A percentile compares a stretch with the other conserved stretches of the same genome.
phyloP scores from a whole-genome alignment of 495 filamentous ascomycete species.

The Beverwykella pulmonaria region DNA sequence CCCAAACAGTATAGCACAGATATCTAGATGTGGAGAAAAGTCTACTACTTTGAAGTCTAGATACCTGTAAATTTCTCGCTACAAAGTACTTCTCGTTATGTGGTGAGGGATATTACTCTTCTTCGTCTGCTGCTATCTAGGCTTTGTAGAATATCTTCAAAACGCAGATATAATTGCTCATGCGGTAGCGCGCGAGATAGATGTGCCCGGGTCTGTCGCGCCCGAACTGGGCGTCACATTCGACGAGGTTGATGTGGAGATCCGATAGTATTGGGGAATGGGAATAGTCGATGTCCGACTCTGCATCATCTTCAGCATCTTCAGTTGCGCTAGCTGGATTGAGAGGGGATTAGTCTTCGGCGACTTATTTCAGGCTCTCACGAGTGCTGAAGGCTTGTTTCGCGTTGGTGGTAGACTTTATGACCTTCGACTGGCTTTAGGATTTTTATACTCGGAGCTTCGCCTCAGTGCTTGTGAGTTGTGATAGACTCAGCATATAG shows the following conservation, averaged over 20 bases:
- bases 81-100: too few relatives aligned
- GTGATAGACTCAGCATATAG: too few relatives aligned
- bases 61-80: too few relatives aligned
- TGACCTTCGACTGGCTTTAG: neutral
- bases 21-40: too few relatives aligned
- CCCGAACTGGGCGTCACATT: slow-evolving; percentile 27
- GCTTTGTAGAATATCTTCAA: slow-evolving; percentile 27
- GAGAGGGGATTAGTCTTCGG: too few relatives aligned
- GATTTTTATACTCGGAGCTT: neutral
- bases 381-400: too few relatives aligned
- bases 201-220: slow-evolving; percentile 27
- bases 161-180: slow-evolving; percentile 18
- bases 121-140: neutral
- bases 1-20: too few relatives aligned
- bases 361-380: too few relatives aligned
- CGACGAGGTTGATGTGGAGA: slow-evolving; percentile 26
- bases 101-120: too few relatives aligned
- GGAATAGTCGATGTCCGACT: neutral
- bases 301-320: neutral
- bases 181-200: slow-evolving; percentile 21
- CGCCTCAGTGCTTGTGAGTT: neutral
- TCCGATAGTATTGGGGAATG: slow-evolving; percentile 36
- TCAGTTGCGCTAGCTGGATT: too few relatives aligned
- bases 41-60: too few relatives aligned
- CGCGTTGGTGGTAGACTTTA: neutral